phyloP scores from a whole-genome alignment of 139 green algal species.

The Chlorella vulgaris region DNA sequence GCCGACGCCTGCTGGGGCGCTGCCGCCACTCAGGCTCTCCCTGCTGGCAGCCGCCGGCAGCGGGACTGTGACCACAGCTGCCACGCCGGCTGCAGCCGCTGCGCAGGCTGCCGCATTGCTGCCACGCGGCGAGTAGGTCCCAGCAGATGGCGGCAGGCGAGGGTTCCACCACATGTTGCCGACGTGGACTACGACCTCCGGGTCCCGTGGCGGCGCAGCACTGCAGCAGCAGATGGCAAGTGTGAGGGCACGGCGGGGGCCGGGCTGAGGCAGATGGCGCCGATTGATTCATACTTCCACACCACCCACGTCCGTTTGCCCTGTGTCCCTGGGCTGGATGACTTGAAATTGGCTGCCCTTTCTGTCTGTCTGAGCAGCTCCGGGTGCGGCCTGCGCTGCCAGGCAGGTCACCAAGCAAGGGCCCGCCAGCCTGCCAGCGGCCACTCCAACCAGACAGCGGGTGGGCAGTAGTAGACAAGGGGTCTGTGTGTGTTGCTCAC shows the following conservation, averaged over 20 bases:
- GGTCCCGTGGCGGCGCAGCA: constrained; percentile 35
- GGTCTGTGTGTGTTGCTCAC: too few species aligned
- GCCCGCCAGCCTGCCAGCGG: background rate
- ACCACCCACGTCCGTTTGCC: too few species aligned
- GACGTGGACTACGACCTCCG: constrained; percentile 56
- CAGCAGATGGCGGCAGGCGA: constrained; percentile 27
- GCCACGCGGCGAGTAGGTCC: background rate
- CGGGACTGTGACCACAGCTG: constrained; percentile 11
- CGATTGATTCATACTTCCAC: too few species aligned
- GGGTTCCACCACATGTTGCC: constrained; percentile 79
- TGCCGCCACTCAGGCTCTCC: background rate
- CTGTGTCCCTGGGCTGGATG: too few species aligned
- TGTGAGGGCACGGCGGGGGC: too few species aligned
- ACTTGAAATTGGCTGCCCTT: too few species aligned
- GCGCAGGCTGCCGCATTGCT: background rate
- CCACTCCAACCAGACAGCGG: background rate
- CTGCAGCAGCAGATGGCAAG: too few species aligned
- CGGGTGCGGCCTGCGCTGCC: too few species aligned
- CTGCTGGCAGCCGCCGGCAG: background rate
- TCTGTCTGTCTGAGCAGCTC: too few species aligned
- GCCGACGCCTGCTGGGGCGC: background rate
- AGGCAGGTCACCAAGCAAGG: too few species aligned
- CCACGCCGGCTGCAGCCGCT: constrained; percentile 1
- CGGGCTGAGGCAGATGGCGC: too few species aligned
- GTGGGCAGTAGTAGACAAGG: background rate